These are phyloP conservation scores for Peniophora sp. DNA, from an alignment of 1,284 basidiomycete genomes.

Conservation along the genomic window DNA sequence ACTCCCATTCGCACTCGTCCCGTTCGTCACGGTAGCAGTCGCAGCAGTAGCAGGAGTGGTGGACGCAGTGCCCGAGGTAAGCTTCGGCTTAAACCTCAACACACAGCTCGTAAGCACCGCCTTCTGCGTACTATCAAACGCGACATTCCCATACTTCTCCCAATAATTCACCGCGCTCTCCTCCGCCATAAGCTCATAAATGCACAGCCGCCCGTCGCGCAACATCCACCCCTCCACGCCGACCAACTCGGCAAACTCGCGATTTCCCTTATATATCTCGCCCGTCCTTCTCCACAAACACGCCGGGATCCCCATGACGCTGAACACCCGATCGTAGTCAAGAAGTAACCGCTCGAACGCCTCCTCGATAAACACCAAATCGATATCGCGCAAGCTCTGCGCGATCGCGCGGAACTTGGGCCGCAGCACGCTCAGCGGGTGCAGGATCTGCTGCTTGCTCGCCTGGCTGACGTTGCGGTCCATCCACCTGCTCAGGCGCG, in stretches of 20 bases:
- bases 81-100: conserved; percentile 69
- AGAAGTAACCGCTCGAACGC: conserved; percentile 92
- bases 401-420: conserved; percentile 94
- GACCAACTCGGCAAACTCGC: conserved; percentile 87
- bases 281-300: conserved; percentile 96
- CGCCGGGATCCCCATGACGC: conserved; percentile 92
- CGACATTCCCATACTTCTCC: conserved; percentile 96
- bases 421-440: conserved; percentile 83
- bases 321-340: conserved; percentile 94
- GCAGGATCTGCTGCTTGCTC: conserved; percentile 84
- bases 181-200: conserved; percentile 96
- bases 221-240: conserved; percentile 78
- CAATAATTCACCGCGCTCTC: conserved; percentile 96
- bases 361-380: conserved; percentile 97
- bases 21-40: too few species aligned
- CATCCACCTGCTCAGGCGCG: conserved; percentile 89
- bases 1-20: too few species aligned
- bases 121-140: conserved; percentile 83
- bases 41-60: too few species aligned
- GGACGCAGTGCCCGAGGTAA: not conserved
- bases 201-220: conserved; percentile 85
- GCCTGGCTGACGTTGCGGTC: conserved; percentile 87
- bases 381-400: conserved; percentile 82
- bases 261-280: conserved; percentile 97
- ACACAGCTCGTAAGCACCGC: conserved; percentile 93